Conservation (phyloP, 2,329 filamentous ascomycete species). For the Talaromyces sp. region DNA sequence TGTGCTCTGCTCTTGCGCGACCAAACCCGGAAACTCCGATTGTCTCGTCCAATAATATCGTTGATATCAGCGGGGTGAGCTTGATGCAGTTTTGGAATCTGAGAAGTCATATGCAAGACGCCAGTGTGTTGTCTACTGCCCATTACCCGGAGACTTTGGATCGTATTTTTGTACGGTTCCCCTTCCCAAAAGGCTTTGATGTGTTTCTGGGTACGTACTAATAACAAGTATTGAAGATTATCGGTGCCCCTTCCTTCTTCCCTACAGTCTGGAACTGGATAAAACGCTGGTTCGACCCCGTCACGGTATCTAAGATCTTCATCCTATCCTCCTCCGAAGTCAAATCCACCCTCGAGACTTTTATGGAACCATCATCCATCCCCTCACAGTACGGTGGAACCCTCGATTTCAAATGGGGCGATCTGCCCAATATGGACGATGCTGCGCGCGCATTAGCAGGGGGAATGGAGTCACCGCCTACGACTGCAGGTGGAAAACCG, state of each 20-base stretch:
- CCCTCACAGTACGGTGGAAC: conserved; percentile 86
- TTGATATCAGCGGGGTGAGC: conserved; percentile 82
- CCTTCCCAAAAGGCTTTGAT: too few species aligned
- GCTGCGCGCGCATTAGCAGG: conserved; percentile 31
- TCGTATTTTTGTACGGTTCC: conserved; percentile 60
- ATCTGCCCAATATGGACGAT: conserved; percentile 65
- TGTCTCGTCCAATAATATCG: conserved; percentile 88
- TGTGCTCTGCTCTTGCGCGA: conserved; percentile 74
- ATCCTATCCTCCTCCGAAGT: conserved; percentile 72
- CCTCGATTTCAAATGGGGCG: conserved; percentile 75
- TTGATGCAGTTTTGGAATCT: conserved; percentile 95
- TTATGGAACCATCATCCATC: conserved; percentile 77
- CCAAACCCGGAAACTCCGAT: conserved; percentile 75
- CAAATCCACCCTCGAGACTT: conserved; percentile 67
- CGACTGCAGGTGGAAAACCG: conserved; percentile 24
- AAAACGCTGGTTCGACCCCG: conserved; percentile 92
- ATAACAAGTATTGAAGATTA: conserved; percentile 54
- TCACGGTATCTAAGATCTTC: conserved; percentile 93
- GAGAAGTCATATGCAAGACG: conserved; percentile 89
- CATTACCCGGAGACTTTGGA: conserved; percentile 94
- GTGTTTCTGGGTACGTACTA: conserved; percentile 2
- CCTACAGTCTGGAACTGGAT: conserved; percentile 88
- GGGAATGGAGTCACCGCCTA: conserved; percentile 25
- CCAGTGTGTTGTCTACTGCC: conserved; percentile 78
- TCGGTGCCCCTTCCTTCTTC: conserved; percentile 86